phyloP scores from a whole-genome alignment of 2,329 filamentous ascomycete genomes.

The Pezicula carpinea region DNA sequence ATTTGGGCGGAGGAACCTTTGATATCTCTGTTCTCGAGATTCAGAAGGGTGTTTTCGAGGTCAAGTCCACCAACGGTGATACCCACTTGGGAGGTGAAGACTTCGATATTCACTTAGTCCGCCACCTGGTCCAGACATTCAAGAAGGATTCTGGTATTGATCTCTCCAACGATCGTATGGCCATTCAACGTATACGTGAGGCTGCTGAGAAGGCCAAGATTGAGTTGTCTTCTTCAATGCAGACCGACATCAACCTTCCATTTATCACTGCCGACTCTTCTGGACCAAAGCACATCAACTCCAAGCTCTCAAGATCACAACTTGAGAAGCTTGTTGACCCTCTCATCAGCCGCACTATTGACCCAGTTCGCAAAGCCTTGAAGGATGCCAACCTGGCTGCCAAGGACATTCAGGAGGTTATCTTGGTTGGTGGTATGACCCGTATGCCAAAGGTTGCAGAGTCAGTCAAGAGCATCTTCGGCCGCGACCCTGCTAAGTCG shows the following conservation, averaged over 20 bases:
- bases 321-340: constrained; percentile 91
- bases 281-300: constrained; percentile 97
- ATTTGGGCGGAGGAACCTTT: constrained; percentile 97
- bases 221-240: constrained; percentile 88
- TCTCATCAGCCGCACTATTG: constrained; percentile 78
- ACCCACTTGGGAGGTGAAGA: constrained; percentile 98
- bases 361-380: constrained; percentile 92
- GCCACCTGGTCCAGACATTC: constrained; percentile 90
- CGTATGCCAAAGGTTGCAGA: constrained; percentile 98
- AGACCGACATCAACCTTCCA: constrained; percentile 96
- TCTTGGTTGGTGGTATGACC: constrained; percentile 98
- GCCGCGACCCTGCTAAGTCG: constrained; percentile 93
- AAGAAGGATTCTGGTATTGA: constrained; percentile 94
- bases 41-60: constrained; percentile 96
- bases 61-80: constrained; percentile 98
- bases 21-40: constrained; percentile 98
- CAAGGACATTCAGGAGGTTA: constrained; percentile 96
- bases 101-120: constrained; percentile 92
- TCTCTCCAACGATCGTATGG: constrained; percentile 89
- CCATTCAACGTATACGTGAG: constrained; percentile 97
- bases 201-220: constrained; percentile 99
- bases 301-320: constrained; percentile 86
- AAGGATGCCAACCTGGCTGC: constrained; percentile 90
- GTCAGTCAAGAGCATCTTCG: constrained; percentile 95
- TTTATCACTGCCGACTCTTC: constrained; percentile 97